Evolutionary conservation across 1,284 basidiomycete species (phyloP).

Genomic region (Mycena sp.): DNA sequence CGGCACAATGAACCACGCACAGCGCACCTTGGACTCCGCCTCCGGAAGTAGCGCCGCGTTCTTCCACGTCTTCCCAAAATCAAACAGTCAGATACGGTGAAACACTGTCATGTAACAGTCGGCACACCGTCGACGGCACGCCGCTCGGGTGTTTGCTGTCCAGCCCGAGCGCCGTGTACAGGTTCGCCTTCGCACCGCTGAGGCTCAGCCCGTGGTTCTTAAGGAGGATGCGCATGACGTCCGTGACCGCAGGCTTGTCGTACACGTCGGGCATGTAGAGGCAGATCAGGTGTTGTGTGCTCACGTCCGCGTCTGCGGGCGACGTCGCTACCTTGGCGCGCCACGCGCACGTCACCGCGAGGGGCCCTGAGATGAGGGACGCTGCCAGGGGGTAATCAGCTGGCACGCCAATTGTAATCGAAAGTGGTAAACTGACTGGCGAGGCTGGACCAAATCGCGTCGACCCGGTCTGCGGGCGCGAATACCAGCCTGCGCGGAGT

Average conservation of each 20-base stretch:
- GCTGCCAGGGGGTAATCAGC: constrained; percentile 43
- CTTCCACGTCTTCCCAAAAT: constrained; percentile 66
- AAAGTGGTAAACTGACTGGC: constrained; percentile 53
- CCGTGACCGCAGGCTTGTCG: constrained; percentile 63
- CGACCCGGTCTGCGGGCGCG: constrained; percentile 65
- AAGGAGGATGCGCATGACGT: constrained; percentile 72
- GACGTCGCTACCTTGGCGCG: constrained; percentile 73
- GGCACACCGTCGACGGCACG: constrained; percentile 70
- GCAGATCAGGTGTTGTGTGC: constrained; percentile 69
- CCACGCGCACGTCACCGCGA: constrained; percentile 62
- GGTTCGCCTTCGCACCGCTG: constrained; percentile 73
- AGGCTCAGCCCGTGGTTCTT: constrained; percentile 70
- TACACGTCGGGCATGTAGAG: constrained; percentile 78
- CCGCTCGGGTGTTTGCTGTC: constrained; percentile 81
- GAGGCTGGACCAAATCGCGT: constrained; percentile 65
- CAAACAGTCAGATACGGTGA: neutral
- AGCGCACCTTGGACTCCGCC: constrained; percentile 65
- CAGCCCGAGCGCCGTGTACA: constrained; percentile 72
- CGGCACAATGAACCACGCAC: neutral
- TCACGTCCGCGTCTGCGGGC: constrained; percentile 54
- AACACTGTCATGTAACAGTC: neutral
- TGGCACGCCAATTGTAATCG: neutral
- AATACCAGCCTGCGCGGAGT: constrained; percentile 64
- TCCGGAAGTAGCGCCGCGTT: constrained; percentile 65
- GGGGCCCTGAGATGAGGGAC: constrained; percentile 69